Evolutionary conservation across 148 eudicot species (phyloP).

Genomic region (Spergularia bocconei): DNA sequence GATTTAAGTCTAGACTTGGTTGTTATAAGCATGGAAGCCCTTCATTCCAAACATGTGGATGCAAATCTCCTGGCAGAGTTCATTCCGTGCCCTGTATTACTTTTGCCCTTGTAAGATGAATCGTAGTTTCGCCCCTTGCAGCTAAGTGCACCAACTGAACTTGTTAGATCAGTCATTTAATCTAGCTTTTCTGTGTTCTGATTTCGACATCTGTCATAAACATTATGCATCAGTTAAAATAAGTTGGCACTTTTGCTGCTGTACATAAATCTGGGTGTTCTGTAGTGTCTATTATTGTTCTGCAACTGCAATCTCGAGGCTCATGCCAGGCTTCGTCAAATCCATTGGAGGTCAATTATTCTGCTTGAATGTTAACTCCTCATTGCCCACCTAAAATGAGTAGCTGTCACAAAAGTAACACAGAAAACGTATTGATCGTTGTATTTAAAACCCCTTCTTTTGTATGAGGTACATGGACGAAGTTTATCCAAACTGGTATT

Average conservation of each 20-base stretch:
- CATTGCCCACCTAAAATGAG: neutral
- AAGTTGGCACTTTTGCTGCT: neutral
- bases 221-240: neutral
- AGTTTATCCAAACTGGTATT: too few species aligned
- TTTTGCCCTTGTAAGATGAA: slow-evolving; percentile 57
- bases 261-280: slow-evolving; percentile 12
- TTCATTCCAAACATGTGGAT: slow-evolving; percentile 93
- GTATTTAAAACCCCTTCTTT: neutral
- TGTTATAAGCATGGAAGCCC: slow-evolving; percentile 97
- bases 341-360: neutral
- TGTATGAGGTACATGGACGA: too few species aligned
- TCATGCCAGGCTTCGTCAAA: too few species aligned
- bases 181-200: neutral
- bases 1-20: slow-evolving; percentile 87
- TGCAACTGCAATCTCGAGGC: neutral
- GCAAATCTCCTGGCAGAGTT: slow-evolving; percentile 93
- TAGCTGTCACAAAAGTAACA: neutral
- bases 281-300: neutral
- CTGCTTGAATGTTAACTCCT: neutral
- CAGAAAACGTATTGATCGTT: neutral
- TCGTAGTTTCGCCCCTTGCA: neutral
- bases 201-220: slow-evolving; percentile 11
- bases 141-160: neutral
- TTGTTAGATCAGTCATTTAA: neutral
- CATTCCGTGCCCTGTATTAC: slow-evolving; percentile 92